These are phyloP conservation scores for Aspergillus hortae DNA, from an alignment of 2,329 filamentous ascomycete species.

Conservation along the genomic window DNA sequence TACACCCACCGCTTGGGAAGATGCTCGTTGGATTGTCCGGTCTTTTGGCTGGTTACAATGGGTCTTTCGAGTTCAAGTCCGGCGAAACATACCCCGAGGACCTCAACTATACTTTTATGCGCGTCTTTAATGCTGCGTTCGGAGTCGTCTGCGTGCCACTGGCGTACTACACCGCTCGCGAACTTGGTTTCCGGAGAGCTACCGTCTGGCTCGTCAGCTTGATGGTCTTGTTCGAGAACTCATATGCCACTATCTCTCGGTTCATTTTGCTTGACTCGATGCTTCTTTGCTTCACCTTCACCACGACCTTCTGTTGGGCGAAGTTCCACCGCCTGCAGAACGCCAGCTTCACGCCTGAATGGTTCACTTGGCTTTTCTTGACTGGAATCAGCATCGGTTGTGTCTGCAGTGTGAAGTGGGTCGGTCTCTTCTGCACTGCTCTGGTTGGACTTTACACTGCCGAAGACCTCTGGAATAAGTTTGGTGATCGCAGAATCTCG, in stretches of 20 bases:
- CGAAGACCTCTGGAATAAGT: slow-evolving; percentile 97
- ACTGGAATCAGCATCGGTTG: slow-evolving; percentile 95
- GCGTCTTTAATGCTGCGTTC: slow-evolving; percentile 93
- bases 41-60: slow-evolving; percentile 96
- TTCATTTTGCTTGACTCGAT: slow-evolving; percentile 99
- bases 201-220: slow-evolving; percentile 93
- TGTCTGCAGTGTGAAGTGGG: slow-evolving; percentile 97
- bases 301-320: slow-evolving; percentile 93
- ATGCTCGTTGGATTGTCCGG: slow-evolving; percentile 97
- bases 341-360: slow-evolving; percentile 82
- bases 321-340: slow-evolving; percentile 89
- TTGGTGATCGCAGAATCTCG: slow-evolving; percentile 89
- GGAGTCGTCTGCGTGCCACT: slow-evolving; percentile 88
- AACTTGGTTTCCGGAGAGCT: slow-evolving; percentile 79
- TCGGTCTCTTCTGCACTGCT: slow-evolving; percentile 92
- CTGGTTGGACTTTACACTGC: slow-evolving; percentile 93
- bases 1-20: slow-evolving; percentile 93
- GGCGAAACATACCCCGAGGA: slow-evolving; percentile 92
- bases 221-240: slow-evolving; percentile 99
- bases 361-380: slow-evolving; percentile 92
- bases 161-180: slow-evolving; percentile 91
- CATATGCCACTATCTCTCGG: slow-evolving; percentile 96
- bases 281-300: slow-evolving; percentile 98
- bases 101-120: slow-evolving; percentile 97
- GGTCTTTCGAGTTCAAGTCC: slow-evolving; percentile 98